These are phyloP conservation scores for Lepiota brunneoincarnata DNA, from an alignment of 768 basidiomycete genomes.

Conservation along the genomic window DNA sequence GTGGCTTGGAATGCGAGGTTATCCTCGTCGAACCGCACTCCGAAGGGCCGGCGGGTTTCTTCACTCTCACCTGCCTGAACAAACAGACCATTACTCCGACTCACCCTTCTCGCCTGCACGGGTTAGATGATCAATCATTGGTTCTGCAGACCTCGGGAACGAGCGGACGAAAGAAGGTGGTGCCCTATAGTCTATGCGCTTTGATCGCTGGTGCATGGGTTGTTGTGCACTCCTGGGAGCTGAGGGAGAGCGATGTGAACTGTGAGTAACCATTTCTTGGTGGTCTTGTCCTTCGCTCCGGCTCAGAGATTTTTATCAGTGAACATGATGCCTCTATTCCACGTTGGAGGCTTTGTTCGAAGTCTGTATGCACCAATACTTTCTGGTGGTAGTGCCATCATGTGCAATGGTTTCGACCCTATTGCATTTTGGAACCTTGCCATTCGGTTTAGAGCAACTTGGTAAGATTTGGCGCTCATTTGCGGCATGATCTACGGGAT, in stretches of 20 bases:
- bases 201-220: slow-evolving; percentile 43
- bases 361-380: slow-evolving; percentile 57
- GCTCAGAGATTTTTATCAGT: slow-evolving; percentile 20
- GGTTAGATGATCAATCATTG: slow-evolving; percentile 44
- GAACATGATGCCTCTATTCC: slow-evolving; percentile 57
- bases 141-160: slow-evolving; percentile 62
- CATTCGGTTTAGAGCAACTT: slow-evolving; percentile 38
- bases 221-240: slow-evolving; percentile 41
- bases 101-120: slow-evolving; percentile 29
- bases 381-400: slow-evolving; percentile 52
- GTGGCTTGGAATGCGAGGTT: slow-evolving; percentile 37
- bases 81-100: slow-evolving; percentile 10
- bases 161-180: slow-evolving; percentile 52
- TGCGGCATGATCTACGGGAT: not conserved
- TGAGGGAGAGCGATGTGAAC: slow-evolving; percentile 40
- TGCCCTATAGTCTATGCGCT: slow-evolving; percentile 40
- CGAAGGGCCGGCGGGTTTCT: slow-evolving; percentile 36
- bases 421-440: slow-evolving; percentile 46
- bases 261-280: slow-evolving; percentile 25
- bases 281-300: slow-evolving; percentile 5
- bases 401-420: slow-evolving; percentile 54
- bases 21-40: slow-evolving; percentile 31
- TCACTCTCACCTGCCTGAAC: slow-evolving; percentile 34
- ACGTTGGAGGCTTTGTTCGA: slow-evolving; percentile 59
- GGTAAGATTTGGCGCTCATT: slow-evolving; percentile 33